A percentile compares a stretch with the other conserved stretches of the same genome.
Evolutionary conservation across 2,329 filamentous ascomycete species (phyloP).

Genomic region (Akanthomyces uredinophilus): DNA sequence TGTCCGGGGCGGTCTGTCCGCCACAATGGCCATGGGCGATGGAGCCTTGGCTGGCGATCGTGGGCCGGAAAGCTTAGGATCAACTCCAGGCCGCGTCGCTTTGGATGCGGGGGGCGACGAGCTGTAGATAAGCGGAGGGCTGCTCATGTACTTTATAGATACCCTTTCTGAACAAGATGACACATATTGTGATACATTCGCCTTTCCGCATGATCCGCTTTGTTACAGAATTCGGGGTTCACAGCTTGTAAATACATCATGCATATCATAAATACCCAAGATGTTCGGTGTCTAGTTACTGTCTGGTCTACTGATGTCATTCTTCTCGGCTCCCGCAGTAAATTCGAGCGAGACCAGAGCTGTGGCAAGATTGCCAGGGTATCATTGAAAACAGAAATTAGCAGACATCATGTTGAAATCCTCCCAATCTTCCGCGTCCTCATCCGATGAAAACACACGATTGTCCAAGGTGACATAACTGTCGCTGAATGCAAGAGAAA

Average conservation of each 20-base stretch:
- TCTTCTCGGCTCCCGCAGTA: background rate
- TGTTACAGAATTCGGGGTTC: too few species aligned
- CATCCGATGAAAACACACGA: too few species aligned
- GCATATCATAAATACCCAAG: too few species aligned
- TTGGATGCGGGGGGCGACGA: background rate
- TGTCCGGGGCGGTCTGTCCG: background rate
- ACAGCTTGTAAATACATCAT: too few species aligned
- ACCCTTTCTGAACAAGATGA: background rate
- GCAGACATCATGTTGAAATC: background rate
- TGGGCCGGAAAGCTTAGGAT: conserved; percentile 33
- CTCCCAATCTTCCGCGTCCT: background rate
- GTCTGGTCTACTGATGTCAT: background rate
- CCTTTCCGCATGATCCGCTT: background rate
- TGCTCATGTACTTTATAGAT: background rate
- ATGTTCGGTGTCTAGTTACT: too few species aligned
- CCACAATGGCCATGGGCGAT: conserved; percentile 19
- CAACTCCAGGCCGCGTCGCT: conserved; percentile 22
- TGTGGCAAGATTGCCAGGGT: background rate
- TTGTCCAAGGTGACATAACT: background rate
- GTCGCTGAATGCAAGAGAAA: background rate
- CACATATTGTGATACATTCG: background rate
- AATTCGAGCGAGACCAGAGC: too few species aligned
- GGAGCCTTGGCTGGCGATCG: conserved; percentile 27
- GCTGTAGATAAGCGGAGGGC: background rate
- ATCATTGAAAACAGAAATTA: background rate